A percentile compares a stretch with the other conserved stretches of the same genome.
These are phyloP conservation scores for Anisodus acutangulus DNA, from an alignment of 257 asterid species.

Conservation along the genomic window DNA sequence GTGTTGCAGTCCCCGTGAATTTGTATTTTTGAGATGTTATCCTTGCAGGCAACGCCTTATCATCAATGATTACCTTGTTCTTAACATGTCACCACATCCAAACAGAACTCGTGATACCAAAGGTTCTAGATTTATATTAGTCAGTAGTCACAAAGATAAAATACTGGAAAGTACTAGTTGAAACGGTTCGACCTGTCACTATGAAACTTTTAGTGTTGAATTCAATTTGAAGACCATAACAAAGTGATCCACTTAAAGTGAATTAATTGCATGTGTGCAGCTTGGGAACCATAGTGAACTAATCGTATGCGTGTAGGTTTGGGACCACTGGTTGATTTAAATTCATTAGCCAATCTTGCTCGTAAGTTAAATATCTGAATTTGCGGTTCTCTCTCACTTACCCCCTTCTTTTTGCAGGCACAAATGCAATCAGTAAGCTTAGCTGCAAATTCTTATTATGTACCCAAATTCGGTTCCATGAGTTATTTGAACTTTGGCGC, in stretches of 20 bases:
- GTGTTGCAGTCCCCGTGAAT: too few relatives aligned
- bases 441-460: slow-evolving; percentile 58
- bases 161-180: not conserved
- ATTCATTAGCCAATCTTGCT: not conserved
- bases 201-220: not conserved
- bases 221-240: too few relatives aligned
- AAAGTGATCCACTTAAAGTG: too few relatives aligned
- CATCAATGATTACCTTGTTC: not conserved
- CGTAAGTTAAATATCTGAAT: not conserved
- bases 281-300: not conserved
- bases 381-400: not conserved
- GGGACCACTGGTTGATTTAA: not conserved
- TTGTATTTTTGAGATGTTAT: not conserved
- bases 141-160: not conserved
- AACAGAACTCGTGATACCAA: not conserved
- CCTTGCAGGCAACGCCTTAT: not conserved
- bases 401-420: slow-evolving; percentile 50
- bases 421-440: slow-evolving; percentile 50
- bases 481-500: slow-evolving; percentile 69
- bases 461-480: slow-evolving; percentile 48
- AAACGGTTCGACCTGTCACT: not conserved
- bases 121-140: not conserved
- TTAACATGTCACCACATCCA: not conserved
- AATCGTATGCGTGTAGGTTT: not conserved
- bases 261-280: too few relatives aligned